Base-by-base conservation (phyloP, 2,329 filamentous ascomycete species). In the Basipetospora sp. region DNA sequence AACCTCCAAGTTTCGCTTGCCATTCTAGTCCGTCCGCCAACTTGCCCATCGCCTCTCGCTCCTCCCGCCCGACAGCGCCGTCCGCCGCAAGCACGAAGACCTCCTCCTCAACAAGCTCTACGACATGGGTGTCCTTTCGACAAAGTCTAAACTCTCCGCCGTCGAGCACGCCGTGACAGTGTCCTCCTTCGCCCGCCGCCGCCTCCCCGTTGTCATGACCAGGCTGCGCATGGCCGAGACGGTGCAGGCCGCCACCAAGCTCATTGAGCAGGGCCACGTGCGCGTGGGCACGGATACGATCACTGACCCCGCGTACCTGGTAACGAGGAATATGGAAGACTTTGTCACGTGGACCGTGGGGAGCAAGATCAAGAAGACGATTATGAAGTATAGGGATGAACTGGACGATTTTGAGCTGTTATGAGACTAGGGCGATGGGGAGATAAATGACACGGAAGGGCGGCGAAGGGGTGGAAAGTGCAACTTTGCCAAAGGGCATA, bases 341-440 rank as follows among this genome's bases (percentile, higher is more conserved):
- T 94, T 92, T 55, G 81, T 96, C 14, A 94, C 88, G 1, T 96
- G 88, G 88, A 80, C 88, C 8, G 83, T 92, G 50, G 85, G 84
- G 42, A 92, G 84, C 59, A 94, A 94, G 80, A 87, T 96, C 57
- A 94, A 93, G 79, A 74, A 81, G 54, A 90, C 86, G 54, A 93
- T 94, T 45, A 78, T 94, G 74, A 84, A 83, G 60, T 96, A 94
- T 56, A 76, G 85, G 49, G 86, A 94, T 59, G 84, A 93, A 65
- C 60, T 94, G 60, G 88, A 96, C 60, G 88, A 96, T 60, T 96
- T 93, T 53, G 88, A 96, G 63, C 63, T 94, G 53, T 63, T 93
- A 50, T 90, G n/a, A n/a, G n/a, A n/a, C n/a, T n/a, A n/a, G n/a
- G n/a, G n/a, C n/a, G n/a, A n/a, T n/a, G n/a, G n/a, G n/a, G n/a